phyloP scores from a whole-genome alignment of 768 basidiomycete genomes.

The Panus rudis region DNA sequence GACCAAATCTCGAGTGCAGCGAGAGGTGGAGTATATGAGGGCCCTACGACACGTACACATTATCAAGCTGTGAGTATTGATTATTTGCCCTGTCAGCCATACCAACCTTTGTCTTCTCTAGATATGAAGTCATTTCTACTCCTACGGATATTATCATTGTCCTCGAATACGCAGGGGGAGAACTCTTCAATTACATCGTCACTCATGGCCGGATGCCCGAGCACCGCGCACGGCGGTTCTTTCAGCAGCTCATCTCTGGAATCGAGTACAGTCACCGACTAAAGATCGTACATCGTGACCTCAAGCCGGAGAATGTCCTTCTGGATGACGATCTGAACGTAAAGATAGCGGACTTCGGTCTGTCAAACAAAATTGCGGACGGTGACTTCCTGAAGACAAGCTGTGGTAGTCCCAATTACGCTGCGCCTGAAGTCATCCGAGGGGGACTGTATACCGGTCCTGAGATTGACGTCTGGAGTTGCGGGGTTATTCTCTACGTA shows the following conservation, averaged over 20 bases:
- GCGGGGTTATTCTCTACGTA: slow-evolving; percentile 97
- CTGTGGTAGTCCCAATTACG: slow-evolving; percentile 98
- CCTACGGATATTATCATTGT: slow-evolving; percentile 97
- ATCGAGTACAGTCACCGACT: slow-evolving; percentile 95
- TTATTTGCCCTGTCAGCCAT: slow-evolving; percentile 3
- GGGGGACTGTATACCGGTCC: slow-evolving; percentile 95
- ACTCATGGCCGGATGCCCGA: slow-evolving; percentile 89
- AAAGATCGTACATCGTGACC: slow-evolving; percentile 96
- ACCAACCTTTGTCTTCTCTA: slow-evolving; percentile 20
- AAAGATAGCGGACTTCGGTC: slow-evolving; percentile 99
- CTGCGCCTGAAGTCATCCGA: slow-evolving; percentile 95
- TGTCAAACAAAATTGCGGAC: slow-evolving; percentile 93
- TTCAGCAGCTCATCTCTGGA: slow-evolving; percentile 96
- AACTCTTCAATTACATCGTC: slow-evolving; percentile 98
- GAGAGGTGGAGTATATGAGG: slow-evolving; percentile 97
- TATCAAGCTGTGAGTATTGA: slow-evolving; percentile 77
- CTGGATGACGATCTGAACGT: slow-evolving; percentile 81
- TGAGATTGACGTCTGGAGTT: slow-evolving; percentile 98
- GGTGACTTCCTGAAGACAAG: slow-evolving; percentile 96
- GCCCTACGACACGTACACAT: slow-evolving; percentile 93
- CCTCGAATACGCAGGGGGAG: slow-evolving; percentile 92
- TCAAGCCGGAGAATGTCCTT: slow-evolving; percentile 95
- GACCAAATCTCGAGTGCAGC: slow-evolving; percentile 85
- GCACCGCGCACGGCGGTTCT: slow-evolving; percentile 83
- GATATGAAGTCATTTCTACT: slow-evolving; percentile 87